Percentiles rank a stretch among this genome's conserved stretches.
phyloP scores from a whole-genome alignment of 371 early-diverging fungal species.

The Coemansia linderi region DNA sequence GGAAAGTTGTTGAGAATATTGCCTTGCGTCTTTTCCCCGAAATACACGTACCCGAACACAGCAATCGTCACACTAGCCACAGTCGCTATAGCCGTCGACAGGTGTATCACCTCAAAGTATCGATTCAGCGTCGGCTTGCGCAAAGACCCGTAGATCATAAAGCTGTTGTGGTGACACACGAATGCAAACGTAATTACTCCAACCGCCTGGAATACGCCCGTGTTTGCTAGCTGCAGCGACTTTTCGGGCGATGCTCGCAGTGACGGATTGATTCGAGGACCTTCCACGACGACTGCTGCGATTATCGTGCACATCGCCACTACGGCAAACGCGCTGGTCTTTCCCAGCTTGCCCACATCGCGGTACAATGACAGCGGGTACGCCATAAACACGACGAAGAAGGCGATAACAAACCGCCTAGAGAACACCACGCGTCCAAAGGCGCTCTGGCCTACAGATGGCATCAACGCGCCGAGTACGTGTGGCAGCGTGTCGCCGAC shows the following conservation, averaged over 20 bases:
- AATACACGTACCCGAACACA: constrained; percentile 66
- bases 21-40: constrained; percentile 75
- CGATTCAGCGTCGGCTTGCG: constrained; percentile 74
- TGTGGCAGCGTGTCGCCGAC: constrained; percentile 80
- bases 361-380: constrained; percentile 77
- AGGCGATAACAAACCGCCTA: constrained; percentile 60
- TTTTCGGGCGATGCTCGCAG: constrained; percentile 59
- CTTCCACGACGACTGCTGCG: constrained; percentile 70
- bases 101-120: constrained; percentile 71
- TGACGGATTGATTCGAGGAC: constrained; percentile 61
- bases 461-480: constrained; percentile 68
- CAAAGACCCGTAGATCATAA: constrained; percentile 76
- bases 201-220: constrained; percentile 71
- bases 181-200: constrained; percentile 86
- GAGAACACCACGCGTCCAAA: constrained; percentile 36
- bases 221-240: constrained; percentile 52
- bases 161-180: constrained; percentile 84
- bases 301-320: constrained; percentile 74
- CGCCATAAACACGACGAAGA: constrained; percentile 69
- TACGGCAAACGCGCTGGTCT: constrained; percentile 76
- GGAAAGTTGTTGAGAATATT: constrained; percentile 83
- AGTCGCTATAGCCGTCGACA: constrained; percentile 69
- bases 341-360: constrained; percentile 79
- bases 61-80: constrained; percentile 69
- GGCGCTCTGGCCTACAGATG: constrained; percentile 56